Base-by-base conservation (phyloP, 1,284 basidiomycete species). In the Sporisorium sorghi region DNA sequence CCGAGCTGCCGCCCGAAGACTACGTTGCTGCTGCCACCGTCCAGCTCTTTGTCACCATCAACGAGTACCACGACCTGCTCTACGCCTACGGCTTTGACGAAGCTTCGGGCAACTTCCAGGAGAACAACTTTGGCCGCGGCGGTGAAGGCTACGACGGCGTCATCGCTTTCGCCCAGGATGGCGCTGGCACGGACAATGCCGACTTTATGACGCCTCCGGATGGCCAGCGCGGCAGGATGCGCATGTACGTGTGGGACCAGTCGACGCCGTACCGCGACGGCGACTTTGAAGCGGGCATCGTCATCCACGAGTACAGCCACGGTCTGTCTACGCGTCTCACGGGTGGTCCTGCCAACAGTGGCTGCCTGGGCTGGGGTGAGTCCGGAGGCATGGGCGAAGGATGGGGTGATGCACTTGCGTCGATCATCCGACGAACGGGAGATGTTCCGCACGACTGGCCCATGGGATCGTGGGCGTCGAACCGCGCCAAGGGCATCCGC, bases 391-490 rank as follows among this genome's bases (percentile, higher is more conserved):
- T 97, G 94, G 95, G 85, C 32, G 85, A 85, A 59, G 94, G 92
- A 17, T 93, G 92, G 92, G 93, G 92, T 77, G 90, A 89, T 88
- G 78, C 63, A 85, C 86, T 59, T 24, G 77, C 73, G 21, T 57
- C 63, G 19, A 49, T 62, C 5, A 91, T 95, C 81, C 90, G 94
- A 87, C 23, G 91, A 92, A 85, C 95, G 89, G 85, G 86, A 47
- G 77, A 75, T 48, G 68, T 62, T 44, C 64, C 74, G 33, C 68
- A 78, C 53, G 72, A 81, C 57, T 82, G 70, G 61, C 68, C 92
- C 5, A 97, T 97, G 94, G 95, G 94, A 60, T 89, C 92, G 12
- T 97, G 95, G 94, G 95, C 94, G 59, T 90, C 93, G 30, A 94
- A 95, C 86, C 86, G 87, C 43, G 86, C 79, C 5, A 85, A 76